phyloP scores from a whole-genome alignment of 208 protist species.

The Acanthamoeba sp. region DNA sequence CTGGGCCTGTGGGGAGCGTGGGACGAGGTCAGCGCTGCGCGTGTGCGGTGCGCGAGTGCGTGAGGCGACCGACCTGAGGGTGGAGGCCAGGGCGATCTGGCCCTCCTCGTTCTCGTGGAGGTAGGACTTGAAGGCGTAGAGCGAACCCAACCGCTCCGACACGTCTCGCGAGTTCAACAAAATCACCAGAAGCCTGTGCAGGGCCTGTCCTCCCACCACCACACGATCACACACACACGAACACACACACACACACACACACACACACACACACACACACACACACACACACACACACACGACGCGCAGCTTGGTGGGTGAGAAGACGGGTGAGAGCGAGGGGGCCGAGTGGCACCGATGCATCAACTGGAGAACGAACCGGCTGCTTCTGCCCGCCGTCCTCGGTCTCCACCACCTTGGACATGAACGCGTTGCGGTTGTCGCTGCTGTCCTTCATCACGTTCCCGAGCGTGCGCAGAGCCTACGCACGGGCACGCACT shows the following conservation, averaged over 20 bases:
- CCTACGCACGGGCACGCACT: too few species aligned
- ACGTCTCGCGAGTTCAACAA: background rate
- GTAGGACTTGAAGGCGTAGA: constrained; percentile 27
- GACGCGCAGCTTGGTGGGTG: too few species aligned
- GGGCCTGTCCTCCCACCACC: background rate
- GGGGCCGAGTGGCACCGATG: too few species aligned
- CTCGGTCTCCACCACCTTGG: constrained; percentile 25
- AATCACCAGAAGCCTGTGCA: constrained; percentile 4
- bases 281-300: too few species aligned
- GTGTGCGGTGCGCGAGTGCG: background rate
- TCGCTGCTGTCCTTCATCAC: background rate
- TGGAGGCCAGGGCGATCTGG: constrained; percentile 7
- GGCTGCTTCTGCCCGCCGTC: background rate
- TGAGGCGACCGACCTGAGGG: background rate
- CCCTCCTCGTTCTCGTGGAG: constrained; percentile 38
- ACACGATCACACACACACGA: too few species aligned
- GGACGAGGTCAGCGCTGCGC: too few species aligned
- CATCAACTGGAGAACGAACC: background rate
- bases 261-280: too few species aligned
- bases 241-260: too few species aligned
- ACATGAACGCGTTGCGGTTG: constrained; percentile 6
- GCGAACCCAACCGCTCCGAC: background rate
- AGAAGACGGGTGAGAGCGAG: too few species aligned
- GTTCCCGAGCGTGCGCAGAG: constrained; percentile 17
- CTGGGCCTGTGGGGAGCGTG: background rate